These are phyloP conservation scores for Tetrahymena thermophila DNA, from an alignment of 73 alveolate species.

Conservation along the genomic window DNA sequence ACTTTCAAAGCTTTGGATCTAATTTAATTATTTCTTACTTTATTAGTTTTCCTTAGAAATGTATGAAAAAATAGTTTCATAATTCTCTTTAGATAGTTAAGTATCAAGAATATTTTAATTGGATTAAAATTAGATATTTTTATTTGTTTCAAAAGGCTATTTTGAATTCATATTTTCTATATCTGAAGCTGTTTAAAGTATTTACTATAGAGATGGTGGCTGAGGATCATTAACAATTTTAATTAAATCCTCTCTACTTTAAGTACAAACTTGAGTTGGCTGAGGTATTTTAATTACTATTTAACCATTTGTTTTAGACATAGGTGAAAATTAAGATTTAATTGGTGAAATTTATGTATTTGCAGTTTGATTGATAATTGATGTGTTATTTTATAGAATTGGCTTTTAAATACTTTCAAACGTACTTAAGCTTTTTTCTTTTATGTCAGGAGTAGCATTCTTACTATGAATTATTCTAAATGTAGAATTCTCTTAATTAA, in stretches of 20 bases:
- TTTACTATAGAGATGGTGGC: not conserved
- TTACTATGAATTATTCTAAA: not conserved
- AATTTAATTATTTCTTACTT: too few relatives aligned
- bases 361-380: not conserved
- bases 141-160: not conserved
- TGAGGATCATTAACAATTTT: not conserved
- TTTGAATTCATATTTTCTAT: not conserved
- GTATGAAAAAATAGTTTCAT: not conserved
- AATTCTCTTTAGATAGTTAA: not conserved
- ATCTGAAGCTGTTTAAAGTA: not conserved
- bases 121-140: not conserved
- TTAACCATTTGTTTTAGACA: not conserved
- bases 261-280: not conserved
- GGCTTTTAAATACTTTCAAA: not conserved
- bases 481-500: not conserved
- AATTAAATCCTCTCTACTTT: not conserved
- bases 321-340: not conserved
- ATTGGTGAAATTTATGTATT: not conserved
- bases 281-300: not conserved
- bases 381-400: not conserved
- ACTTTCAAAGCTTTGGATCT: not conserved
- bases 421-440: not conserved
- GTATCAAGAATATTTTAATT: not conserved
- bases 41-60: not conserved
- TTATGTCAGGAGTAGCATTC: not conserved